These are phyloP conservation scores for Phytophthora foliorum DNA, from an alignment of 352 stramenopile genomes.

Conservation along the genomic window DNA sequence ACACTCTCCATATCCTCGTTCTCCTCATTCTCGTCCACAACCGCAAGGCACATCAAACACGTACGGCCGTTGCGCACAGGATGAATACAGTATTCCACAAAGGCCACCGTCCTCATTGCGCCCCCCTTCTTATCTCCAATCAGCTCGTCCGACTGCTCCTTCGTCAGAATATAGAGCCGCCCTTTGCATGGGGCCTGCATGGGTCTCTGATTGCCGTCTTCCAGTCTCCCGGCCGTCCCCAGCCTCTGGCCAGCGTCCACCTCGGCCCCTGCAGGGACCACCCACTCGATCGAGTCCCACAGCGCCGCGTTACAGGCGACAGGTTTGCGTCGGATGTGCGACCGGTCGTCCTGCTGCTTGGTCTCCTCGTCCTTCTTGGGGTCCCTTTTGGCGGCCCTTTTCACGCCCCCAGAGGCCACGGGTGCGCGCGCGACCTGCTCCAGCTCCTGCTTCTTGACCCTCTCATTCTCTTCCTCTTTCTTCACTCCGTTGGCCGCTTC, in stretches of 20 bases:
- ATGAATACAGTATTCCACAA: slow-evolving; percentile 86
- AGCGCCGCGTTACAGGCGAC: slow-evolving; percentile 50
- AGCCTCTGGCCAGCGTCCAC: slow-evolving; percentile 73
- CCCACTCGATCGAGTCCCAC: slow-evolving; percentile 57
- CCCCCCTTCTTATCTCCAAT: slow-evolving; percentile 19
- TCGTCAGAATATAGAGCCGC: slow-evolving; percentile 63
- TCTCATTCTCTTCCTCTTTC: slow-evolving; percentile 25
- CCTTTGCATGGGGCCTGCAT: slow-evolving; percentile 92
- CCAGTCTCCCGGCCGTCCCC: slow-evolving; percentile 60
- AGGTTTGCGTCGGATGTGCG: slow-evolving; percentile 69
- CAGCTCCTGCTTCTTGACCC: slow-evolving; percentile 37
- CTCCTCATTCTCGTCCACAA: slow-evolving; percentile 78
- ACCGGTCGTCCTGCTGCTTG: slow-evolving; percentile 31
- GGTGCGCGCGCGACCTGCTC: neutral
- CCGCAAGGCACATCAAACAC: slow-evolving; percentile 83
- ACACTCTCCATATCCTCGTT: slow-evolving; percentile 78
- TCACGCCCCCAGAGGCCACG: slow-evolving; percentile 5
- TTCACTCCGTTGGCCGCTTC: slow-evolving; percentile 25
- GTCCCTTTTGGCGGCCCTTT: slow-evolving; percentile 18
- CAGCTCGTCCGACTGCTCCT: slow-evolving; percentile 37
- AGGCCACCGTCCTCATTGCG: slow-evolving; percentile 47
- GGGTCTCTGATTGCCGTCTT: slow-evolving; percentile 64
- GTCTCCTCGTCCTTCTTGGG: slow-evolving; percentile 35
- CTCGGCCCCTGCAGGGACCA: slow-evolving; percentile 46
- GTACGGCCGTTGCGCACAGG: slow-evolving; percentile 76